Conservation (phyloP, 495 filamentous ascomycete genomes). For the Daldinia vernicosa region DNA sequence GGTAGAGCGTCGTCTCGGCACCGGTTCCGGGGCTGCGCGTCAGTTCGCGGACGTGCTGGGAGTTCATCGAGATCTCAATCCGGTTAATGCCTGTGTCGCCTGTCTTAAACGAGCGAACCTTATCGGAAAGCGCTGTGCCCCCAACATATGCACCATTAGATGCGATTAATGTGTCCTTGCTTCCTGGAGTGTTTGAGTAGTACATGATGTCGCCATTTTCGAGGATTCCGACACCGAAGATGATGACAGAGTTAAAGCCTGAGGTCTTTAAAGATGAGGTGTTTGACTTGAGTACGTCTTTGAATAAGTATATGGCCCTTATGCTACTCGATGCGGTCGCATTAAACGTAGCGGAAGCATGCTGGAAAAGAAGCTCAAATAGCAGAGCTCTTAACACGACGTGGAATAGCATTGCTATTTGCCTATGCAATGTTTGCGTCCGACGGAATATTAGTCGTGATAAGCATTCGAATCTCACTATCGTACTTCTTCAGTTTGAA, state of each 20-base stretch:
- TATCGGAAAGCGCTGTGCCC: conserved; percentile 49
- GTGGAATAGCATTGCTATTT: conserved; percentile 24
- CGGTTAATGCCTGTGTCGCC: conserved; percentile 45
- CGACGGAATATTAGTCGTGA: not conserved
- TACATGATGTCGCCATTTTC: conserved; percentile 56
- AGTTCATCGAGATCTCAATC: conserved; percentile 56
- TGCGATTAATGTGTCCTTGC: conserved; percentile 46
- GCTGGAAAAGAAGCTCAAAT: conserved; percentile 38
- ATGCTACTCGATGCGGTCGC: conserved; percentile 40
- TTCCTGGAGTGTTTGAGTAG: conserved; percentile 57
- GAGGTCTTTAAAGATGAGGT: conserved; percentile 49
- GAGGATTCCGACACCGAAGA: conserved; percentile 55
- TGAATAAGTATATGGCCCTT: conserved; percentile 54
- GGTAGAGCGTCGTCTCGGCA: conserved; percentile 44
- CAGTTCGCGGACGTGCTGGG: conserved; percentile 50
- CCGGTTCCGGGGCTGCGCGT: conserved; percentile 49
- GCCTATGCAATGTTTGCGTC: not conserved
- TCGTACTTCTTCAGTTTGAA: not conserved
- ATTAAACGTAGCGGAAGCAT: conserved; percentile 24
- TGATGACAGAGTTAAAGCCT: conserved; percentile 54
- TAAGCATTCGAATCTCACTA: not conserved
- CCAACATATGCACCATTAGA: conserved; percentile 51
- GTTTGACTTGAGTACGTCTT: conserved; percentile 56
- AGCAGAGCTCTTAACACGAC: conserved; percentile 35
- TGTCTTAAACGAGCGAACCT: conserved; percentile 53